Percentiles rank a stretch among this genome's conserved stretches.
Conservation (phyloP, 495 filamentous ascomycete genomes). For the Xylaria bambusicola region DNA sequence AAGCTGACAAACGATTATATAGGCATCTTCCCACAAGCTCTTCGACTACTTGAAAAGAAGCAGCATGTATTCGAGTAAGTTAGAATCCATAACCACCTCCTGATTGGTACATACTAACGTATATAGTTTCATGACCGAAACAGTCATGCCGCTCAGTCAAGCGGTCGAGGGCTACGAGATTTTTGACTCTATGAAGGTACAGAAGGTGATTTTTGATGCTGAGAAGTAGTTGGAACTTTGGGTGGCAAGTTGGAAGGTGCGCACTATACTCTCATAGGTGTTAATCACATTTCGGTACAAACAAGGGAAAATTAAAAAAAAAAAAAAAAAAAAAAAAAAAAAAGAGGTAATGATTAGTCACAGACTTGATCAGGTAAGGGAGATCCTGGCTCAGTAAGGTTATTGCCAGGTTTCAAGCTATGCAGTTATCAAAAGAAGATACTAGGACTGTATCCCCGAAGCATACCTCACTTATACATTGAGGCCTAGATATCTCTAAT, state of each 20-base stretch:
- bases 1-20: neutral
- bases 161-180: conserved; percentile 85
- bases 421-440: too few species aligned
- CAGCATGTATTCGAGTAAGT: conserved; percentile 77
- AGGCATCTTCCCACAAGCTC: conserved; percentile 68
- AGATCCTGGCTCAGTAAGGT: too few species aligned
- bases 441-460: too few species aligned
- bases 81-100: neutral
- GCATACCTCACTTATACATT: too few species aligned
- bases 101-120: conserved; percentile 3
- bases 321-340: too few species aligned
- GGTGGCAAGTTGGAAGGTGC: neutral
- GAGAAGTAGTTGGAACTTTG: conserved; percentile 4
- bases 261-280: neutral
- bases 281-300: neutral
- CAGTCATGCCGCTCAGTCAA: conserved; percentile 80
- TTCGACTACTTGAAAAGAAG: conserved; percentile 75
- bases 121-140: conserved; percentile 81
- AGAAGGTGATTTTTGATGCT: conserved; percentile 69
- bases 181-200: conserved; percentile 86
- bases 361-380: too few species aligned
- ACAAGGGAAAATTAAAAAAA: too few species aligned
- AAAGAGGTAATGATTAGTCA: too few species aligned
- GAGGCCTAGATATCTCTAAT: too few species aligned
- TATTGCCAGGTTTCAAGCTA: too few species aligned